phyloP scores from a whole-genome alignment of 1,284 basidiomycete species.

The Sporisorium sorghi region DNA sequence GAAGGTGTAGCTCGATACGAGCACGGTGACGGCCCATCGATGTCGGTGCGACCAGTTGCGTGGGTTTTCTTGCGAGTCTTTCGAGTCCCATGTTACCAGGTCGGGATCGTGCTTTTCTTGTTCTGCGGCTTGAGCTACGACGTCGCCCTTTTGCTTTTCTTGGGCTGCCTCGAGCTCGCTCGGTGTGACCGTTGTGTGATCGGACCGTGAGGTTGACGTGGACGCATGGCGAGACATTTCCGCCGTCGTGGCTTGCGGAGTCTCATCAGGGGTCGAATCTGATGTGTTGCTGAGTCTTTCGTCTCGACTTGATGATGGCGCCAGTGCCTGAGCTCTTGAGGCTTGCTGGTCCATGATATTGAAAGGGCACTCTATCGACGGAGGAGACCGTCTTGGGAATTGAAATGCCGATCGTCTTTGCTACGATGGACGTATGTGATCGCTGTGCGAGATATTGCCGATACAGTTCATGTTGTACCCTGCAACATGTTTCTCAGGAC shows the following conservation, averaged over 20 bases:
- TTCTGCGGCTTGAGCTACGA: slow-evolving; percentile 5
- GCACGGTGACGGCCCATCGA: slow-evolving; percentile 76
- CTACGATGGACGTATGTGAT: background rate
- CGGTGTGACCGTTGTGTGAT: background rate
- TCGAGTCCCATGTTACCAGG: slow-evolving; percentile 76
- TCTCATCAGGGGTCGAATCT: slow-evolving; percentile 1
- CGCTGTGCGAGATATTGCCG: background rate
- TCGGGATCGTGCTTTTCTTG: slow-evolving; percentile 45
- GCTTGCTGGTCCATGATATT: background rate
- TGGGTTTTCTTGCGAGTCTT: slow-evolving; percentile 76
- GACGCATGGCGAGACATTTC: slow-evolving; percentile 20
- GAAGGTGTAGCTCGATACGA: slow-evolving; percentile 61
- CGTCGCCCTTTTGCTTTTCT: slow-evolving; percentile 6
- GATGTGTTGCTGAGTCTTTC: background rate
- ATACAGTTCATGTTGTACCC: background rate
- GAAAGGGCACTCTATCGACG: background rate
- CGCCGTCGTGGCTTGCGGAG: slow-evolving; percentile 6
- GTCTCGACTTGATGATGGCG: slow-evolving; percentile 1
- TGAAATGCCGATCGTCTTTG: background rate
- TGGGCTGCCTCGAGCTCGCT: slow-evolving; percentile 24
- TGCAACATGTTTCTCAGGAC: background rate
- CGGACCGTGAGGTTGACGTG: slow-evolving; percentile 4
- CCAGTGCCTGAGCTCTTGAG: background rate
- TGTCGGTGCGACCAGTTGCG: slow-evolving; percentile 76
- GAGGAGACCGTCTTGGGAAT: background rate